phyloP scores from a whole-genome alignment of 805 yeast genomes.

The Tetrapisispora fleetii region DNA sequence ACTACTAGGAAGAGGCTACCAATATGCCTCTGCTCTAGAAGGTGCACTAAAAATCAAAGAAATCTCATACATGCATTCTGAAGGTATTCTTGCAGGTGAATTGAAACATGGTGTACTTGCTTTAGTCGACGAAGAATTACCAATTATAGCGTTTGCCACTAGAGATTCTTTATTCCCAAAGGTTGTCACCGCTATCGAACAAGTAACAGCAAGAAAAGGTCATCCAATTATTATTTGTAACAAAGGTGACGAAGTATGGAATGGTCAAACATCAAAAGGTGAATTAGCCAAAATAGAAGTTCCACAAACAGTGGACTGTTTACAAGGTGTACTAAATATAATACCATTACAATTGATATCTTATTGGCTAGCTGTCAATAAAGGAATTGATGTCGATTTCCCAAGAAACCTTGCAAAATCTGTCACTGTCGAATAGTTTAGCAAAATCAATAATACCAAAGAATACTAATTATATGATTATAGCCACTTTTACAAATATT shows the following conservation, averaged over 20 bases:
- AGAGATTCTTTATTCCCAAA: conserved; percentile 94
- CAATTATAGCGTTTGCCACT: conserved; percentile 93
- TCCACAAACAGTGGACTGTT: conserved; percentile 92
- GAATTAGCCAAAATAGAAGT: conserved; percentile 72
- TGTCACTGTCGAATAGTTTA: conserved; percentile 79
- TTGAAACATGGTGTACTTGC: conserved; percentile 98
- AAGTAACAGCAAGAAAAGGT: conserved; percentile 95
- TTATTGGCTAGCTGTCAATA: conserved; percentile 91
- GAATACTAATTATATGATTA: not conserved
- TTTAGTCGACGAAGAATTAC: conserved; percentile 84
- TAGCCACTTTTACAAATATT: not conserved
- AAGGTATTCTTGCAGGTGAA: conserved; percentile 98
- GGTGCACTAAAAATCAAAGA: conserved; percentile 98
- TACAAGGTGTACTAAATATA: conserved; percentile 91
- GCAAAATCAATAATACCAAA: not conserved
- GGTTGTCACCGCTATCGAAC: conserved; percentile 90
- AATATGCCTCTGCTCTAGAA: conserved; percentile 92
- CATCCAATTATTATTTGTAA: conserved; percentile 90
- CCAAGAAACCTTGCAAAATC: conserved; percentile 98
- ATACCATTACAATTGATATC: conserved; percentile 93
- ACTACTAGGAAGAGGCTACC: conserved; percentile 94
- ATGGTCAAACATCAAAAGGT: conserved; percentile 29
- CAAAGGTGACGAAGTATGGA: conserved; percentile 60
- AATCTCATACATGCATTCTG: conserved; percentile 97
- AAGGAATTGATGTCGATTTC: conserved; percentile 95